Conservation (phyloP, 2,329 filamentous ascomycete genomes). For the Basipetospora sp. region DNA sequence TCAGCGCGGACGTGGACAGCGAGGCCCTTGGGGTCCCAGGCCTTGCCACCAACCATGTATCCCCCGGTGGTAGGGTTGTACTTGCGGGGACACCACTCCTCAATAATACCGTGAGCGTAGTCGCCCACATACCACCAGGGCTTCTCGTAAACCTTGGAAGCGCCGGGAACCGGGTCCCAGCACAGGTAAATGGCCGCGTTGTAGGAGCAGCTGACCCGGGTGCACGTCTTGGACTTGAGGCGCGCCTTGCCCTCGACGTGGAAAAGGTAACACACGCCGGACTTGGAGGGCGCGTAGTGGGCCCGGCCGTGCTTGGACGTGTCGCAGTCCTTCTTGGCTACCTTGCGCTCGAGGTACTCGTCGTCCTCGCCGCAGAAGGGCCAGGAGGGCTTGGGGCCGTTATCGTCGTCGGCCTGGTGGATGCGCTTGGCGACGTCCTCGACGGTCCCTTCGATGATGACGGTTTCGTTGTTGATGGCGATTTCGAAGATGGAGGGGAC, state of each 20-base stretch:
- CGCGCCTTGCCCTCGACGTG: background rate
- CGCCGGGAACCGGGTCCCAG: background rate
- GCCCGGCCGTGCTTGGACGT: background rate
- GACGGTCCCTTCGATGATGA: too few species aligned
- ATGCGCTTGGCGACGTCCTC: too few species aligned
- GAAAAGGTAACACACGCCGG: too few species aligned
- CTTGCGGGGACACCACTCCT: conserved; percentile 1
- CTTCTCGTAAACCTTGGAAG: background rate
- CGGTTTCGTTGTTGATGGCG: too few species aligned
- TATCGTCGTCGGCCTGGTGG: too few species aligned
- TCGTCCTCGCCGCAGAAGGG: too few species aligned
- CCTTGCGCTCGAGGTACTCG: background rate
- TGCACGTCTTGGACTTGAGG: background rate
- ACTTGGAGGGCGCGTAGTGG: background rate
- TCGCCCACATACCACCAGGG: background rate
- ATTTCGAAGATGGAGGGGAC: too few species aligned
- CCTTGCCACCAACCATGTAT: background rate
- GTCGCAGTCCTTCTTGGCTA: background rate
- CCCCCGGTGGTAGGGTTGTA: background rate
- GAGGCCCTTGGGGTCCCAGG: conserved; percentile 1
- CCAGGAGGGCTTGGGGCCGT: too few species aligned
- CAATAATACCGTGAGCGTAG: background rate
- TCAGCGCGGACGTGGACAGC: background rate
- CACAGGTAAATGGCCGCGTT: conserved; percentile 2
- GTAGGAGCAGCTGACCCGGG: background rate